These are phyloP conservation scores for Pseudogymnoascus sp. DNA, from an alignment of 2,329 filamentous ascomycete species.

Conservation along the genomic window DNA sequence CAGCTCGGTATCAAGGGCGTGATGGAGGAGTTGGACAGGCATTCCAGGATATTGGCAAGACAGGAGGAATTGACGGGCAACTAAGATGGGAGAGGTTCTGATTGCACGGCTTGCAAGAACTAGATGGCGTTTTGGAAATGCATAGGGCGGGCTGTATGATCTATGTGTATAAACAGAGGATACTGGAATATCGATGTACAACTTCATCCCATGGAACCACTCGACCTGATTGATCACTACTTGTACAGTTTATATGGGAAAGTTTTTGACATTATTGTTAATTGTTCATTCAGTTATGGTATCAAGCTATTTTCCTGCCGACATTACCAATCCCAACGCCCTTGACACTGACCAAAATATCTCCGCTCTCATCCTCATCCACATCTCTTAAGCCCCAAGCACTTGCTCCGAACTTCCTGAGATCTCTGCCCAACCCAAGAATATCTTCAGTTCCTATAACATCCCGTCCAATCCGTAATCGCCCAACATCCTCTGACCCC, in stretches of 20 bases:
- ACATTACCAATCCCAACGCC: conserved; percentile 91
- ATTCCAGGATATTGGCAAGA: conserved; percentile 74
- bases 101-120: conserved; percentile 3
- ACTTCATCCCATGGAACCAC: neutral
- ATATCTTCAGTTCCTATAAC: conserved; percentile 74
- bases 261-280: conserved; percentile 7
- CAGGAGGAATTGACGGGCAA: conserved; percentile 64
- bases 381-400: conserved; percentile 83
- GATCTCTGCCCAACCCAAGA: conserved; percentile 71
- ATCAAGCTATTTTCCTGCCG: conserved; percentile 72
- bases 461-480: conserved; percentile 71
- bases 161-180: conserved; percentile 6
- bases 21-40: conserved; percentile 79
- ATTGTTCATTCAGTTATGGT: conserved; percentile 6
- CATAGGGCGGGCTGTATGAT: conserved; percentile 7
- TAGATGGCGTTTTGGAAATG: conserved; percentile 7
- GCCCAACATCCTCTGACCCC: conserved; percentile 91
- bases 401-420: conserved; percentile 80
- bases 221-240: neutral
- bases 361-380: conserved; percentile 49
- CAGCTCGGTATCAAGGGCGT: conserved; percentile 79
- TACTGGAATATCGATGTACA: conserved; percentile 4
- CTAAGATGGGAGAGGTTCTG: conserved; percentile 10
- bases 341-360: conserved; percentile 84
- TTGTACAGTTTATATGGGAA: neutral